Evolutionary conservation across 176 grass and related monocot species (phyloP), one percentile per base, ranked within the genome.

Genomic region (Phoenix dactylifera): DNA sequence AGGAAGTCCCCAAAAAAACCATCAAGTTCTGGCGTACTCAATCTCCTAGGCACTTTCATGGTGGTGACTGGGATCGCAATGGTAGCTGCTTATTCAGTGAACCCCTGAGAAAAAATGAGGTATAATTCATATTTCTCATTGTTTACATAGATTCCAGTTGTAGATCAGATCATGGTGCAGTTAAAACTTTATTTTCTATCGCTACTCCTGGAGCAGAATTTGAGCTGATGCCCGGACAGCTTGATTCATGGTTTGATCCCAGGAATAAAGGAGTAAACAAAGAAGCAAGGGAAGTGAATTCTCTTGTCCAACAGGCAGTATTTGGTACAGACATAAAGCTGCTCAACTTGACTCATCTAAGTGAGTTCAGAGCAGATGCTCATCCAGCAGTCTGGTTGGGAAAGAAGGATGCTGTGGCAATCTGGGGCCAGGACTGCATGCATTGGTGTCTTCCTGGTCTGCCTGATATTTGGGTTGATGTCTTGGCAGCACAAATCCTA

Each of bases 341-440:
- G 56, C 75, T 92, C 22, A 92, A 98, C 55, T 60, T 98, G 72
- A 98, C 93, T 30, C 73, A 92, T 70, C 69, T 98, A 84, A 91
- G 92, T 20, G 87, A 97, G 59, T 88, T 97, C 59, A 80, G 92
- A 9, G 75, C 92, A 4, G 92, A 88, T 23, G 87, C 87, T 6
- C 92, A 97, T 73, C 93, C 87, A 3, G 87, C 87, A 16, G 88
- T 78, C 69, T 98, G 87, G 93, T 72, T 88, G 0, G 93, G 93
- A 5, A 97, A 91, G 78, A 91, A 88, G 85, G 93, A 88, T 0
- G 87, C 93, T 0, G 93, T 97, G 69, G 67, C 84, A 0, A 72
- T 88, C 7, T 91, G 85, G 73, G 93, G 87, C 4, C 87, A 97
- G 81, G 93, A 98, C 72, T 98, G 87, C 72, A 88, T 92, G 93